Base-by-base conservation (phyloP, 352 stramenopile genomes). In the Elongisporangium prolatum region DNA sequence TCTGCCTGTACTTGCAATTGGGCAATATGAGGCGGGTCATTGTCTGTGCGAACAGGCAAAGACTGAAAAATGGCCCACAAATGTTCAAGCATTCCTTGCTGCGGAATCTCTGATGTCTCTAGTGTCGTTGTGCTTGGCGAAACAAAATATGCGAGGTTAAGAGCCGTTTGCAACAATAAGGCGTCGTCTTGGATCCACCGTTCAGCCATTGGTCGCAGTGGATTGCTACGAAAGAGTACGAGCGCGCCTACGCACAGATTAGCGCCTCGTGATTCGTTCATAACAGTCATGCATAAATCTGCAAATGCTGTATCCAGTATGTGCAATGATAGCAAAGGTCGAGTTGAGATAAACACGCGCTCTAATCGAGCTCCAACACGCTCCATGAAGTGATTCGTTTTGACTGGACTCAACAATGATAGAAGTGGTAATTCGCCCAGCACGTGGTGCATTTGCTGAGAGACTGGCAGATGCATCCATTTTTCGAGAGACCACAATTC, bases 21-120 rank as follows among this genome's bases (percentile, higher is more conserved):
- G 13, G 70, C 67, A 22, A 91, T 79, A 22, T 73, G 66, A 3
- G 72, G 73, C 0, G 60, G 60, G 61, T 91, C 82, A 8, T 75
- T 69, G 14, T 75, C 67, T 44, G 82, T 91, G n/a, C 80, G 70
- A 54, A 77, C 65, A n/a, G 82, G 82, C 8, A 91, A 52, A 1
- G 82, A 88, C 68, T 91, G 80, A 38, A 91, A 89, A 48, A 91
- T 84, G 4, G 60, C 54, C 82, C 82, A 91, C 1, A 89, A 52
- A 16, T 85, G 70, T 50, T 91, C 80, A 0, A 84, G 68, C n/a
- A 89, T 38, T 4, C 57, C 50, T 34, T 80, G 69, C 17, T 57
- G 48, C 16, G 38, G 34, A 13, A 44, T 8, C 48, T 48, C 6
- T 17, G 56, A 11, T 24, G 47, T 13, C 24, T n/a, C 22, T 61